Evolutionary conservation across 2,329 filamentous ascomycete species (phyloP).

Genomic region (Ceratocystis cacaofunesta): DNA sequence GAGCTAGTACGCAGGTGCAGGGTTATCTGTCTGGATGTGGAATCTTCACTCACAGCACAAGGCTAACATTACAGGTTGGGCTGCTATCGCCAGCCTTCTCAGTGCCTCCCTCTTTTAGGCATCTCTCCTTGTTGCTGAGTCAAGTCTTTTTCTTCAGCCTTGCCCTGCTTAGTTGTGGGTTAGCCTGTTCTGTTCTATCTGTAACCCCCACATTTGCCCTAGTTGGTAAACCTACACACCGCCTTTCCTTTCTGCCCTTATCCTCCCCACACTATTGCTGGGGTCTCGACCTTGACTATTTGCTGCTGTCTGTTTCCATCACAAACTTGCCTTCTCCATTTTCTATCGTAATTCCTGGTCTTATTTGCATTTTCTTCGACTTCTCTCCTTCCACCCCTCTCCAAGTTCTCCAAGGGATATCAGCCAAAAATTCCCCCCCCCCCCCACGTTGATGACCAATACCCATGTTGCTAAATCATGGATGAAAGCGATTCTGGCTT

Average conservation of each 20-base stretch:
- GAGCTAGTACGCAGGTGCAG: neutral
- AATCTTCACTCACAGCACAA: neutral
- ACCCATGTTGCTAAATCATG: neutral
- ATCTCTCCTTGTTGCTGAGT: no score
- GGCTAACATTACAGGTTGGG: neutral
- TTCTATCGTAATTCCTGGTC: neutral
- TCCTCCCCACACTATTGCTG: neutral
- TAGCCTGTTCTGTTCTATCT: neutral
- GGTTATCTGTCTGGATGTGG: neutral
- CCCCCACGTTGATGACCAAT: neutral
- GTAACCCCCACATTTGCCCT: neutral
- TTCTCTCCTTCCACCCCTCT: neutral
- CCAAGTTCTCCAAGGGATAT: no score
- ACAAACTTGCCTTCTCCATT: no score
- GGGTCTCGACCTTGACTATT: neutral
- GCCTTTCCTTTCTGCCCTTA: conserved; percentile 1
- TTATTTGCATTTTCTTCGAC: neutral
- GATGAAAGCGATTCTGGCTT: neutral
- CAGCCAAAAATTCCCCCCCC: neutral
- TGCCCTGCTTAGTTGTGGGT: neutral
- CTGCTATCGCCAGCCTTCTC: neutral
- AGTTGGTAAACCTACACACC: neutral
- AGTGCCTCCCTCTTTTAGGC: neutral
- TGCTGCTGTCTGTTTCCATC: no score
- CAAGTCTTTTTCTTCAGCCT: neutral